Percentiles rank a stretch among this genome's conserved stretches.
Evolutionary conservation across 352 stramenopile species (phyloP).

Genomic region (Pythium catenulatum): DNA sequence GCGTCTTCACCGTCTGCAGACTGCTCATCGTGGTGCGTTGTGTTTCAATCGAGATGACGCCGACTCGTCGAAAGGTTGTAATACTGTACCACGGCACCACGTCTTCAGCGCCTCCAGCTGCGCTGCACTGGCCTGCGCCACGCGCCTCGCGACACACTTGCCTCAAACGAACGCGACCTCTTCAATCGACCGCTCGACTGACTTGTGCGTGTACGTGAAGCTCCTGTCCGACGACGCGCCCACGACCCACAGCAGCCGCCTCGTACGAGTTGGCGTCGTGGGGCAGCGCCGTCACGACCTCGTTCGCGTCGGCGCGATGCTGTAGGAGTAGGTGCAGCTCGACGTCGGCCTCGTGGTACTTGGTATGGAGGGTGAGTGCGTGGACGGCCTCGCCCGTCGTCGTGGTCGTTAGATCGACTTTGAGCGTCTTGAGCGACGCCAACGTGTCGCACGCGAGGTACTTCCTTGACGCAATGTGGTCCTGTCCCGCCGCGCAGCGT

Average conservation of each 20-base stretch:
- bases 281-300: constrained; percentile 5
- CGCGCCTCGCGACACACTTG: too few relatives aligned
- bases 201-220: constrained; percentile 31
- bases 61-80: too few relatives aligned
- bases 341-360: constrained; percentile 45
- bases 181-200: constrained; percentile 41
- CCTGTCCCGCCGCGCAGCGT: background rate
- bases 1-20: too few relatives aligned
- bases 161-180: too few relatives aligned
- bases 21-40: too few relatives aligned
- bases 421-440: background rate
- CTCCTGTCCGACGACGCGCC: constrained; percentile 11
- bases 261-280: constrained; percentile 45
- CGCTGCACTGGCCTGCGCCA: constrained; percentile 14
- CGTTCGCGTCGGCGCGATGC: constrained; percentile 1
- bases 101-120: constrained; percentile 63
- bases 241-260: constrained; percentile 42
- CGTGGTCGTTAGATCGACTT: background rate
- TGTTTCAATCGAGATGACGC: too few relatives aligned
- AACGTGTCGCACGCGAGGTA: too few relatives aligned
- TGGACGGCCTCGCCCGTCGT: background rate
- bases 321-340: constrained; percentile 28
- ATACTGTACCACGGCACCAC: constrained; percentile 79
- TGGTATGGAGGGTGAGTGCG: constrained; percentile 11
- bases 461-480: too few relatives aligned